Evolutionary conservation across 306 rosid species (phyloP), one percentile per base, ranked within the genome.

Genomic region (Castanopsis chinensis): DNA sequence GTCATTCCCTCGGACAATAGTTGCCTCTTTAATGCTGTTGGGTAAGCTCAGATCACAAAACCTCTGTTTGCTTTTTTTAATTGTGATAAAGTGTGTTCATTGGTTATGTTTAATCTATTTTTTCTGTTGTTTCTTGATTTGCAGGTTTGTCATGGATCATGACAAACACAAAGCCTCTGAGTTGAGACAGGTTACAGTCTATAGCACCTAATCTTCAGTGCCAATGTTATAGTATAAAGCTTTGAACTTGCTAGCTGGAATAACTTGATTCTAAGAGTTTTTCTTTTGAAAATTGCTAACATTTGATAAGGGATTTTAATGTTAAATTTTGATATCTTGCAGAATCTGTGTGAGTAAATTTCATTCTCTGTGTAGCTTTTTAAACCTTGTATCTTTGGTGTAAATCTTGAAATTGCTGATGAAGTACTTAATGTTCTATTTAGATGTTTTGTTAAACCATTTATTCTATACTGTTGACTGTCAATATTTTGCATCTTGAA

Each of bases 11-110:
- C 98, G 23, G 89, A 90, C 80, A 93, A 96, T 80, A 93, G 97
- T 82, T 96, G 99, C 80, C 92, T 96, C 80, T 96, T 96, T 76
- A 96, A 96, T 81, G 99, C 99, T 5, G 92, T 96, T 33, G 98
- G 99, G 99, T 96, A 84, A 76, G 86, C 80, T 79, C 73, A n/a
- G 13, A 74, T 68, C 13, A 19, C 41, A 49, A 21, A 3, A 57
- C 55, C 45, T 59, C 20, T 43, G 21, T 70, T n/a, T 43, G 68
- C 68, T 56, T 1, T 78, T 72, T 21, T 53, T 27, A 59, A 10
- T 70, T 35, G 72, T 28, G 12, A 52, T 72, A 51, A 67, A 78
- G 55, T 43, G 19, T 21, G 11, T 64, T 77, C 20, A 7, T 33
- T 71, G 11, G 32, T 20, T 32, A 69, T 81, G n/a, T 30, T 73